These are phyloP conservation scores for Forsythia suspensa DNA, from an alignment of 257 asterid species.

Conservation along the genomic window DNA sequence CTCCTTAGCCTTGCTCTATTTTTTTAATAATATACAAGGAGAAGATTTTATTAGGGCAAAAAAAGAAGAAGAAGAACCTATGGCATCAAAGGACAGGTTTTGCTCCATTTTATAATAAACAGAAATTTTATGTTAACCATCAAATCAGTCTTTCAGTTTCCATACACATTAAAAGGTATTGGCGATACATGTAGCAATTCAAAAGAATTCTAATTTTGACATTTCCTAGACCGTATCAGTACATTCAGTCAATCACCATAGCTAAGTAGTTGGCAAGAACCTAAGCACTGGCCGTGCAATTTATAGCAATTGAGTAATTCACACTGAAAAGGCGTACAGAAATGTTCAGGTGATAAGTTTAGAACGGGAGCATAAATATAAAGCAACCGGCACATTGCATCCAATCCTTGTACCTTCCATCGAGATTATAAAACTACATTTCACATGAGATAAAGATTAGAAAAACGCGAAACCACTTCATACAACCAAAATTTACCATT, in stretches of 20 bases:
- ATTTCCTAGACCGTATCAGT: background rate
- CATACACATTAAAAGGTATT: constrained; percentile 1
- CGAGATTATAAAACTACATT: background rate
- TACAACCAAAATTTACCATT: background rate
- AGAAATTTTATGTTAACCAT: background rate
- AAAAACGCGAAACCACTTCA: background rate
- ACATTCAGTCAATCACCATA: background rate
- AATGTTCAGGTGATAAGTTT: background rate
- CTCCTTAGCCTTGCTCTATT: constrained; percentile 89
- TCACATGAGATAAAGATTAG: background rate
- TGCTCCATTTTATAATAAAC: background rate
- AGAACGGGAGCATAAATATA: background rate
- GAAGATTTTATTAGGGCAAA: constrained; percentile 5
- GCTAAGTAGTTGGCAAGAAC: background rate
- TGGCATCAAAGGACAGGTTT: background rate
- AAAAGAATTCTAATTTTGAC: background rate
- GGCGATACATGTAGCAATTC: background rate
- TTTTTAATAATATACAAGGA: constrained; percentile 12
- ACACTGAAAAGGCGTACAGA: background rate
- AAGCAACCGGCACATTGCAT: background rate
- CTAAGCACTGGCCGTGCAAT: constrained; percentile 10
- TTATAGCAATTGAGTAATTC: constrained; percentile 9
- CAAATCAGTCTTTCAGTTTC: constrained; percentile 16
- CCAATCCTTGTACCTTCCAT: background rate
- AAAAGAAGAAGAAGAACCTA: background rate